Base-by-base conservation (phyloP, 1,139 yeast genomes). In the Sugiyamaella sp. region DNA sequence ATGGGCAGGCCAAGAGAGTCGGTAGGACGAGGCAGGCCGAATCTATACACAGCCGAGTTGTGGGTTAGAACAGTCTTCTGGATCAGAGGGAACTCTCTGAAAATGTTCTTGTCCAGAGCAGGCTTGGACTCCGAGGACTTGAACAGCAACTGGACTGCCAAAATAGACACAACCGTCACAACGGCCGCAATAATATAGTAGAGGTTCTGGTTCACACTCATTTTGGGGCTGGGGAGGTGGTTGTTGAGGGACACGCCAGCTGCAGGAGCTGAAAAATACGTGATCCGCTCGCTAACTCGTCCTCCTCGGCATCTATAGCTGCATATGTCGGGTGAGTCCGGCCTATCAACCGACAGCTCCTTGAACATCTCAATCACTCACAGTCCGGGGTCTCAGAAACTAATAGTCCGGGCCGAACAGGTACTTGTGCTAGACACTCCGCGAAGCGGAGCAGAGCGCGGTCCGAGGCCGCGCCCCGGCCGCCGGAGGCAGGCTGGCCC, bases 1-100 rank as follows among this genome's bases (percentile, higher is more conserved):
- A 90, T 87, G 53, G 98, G 98, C 63, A 93, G 80, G 5, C 97
- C 97, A 58, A 93, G 79, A 49, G 83, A 77, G 69, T 88, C 95
- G 49, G 82, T 77, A 38, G 85, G 78, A 58, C 80, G 79, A 51
- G 97, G 96, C 64, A 93, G 80, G 2, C 88, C 91, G 67, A 93
- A 90, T 67, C 95, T 80, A 72, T 88, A 91, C 56, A 89, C 74
- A 52, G 95, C 89, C 12, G 96, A 80, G 71, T 91, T 90, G 71
- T 88, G 95, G 38, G 89, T 80, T 19, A 93, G 76, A 45, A 84
- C 79, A 14, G 86, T 85, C 75, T 89, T 91, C 69, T 85, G 84
- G 62, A 88, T 81, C 67, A 93, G 77, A 55, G 95, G 95, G 78
- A 90, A 91, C 66, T 87, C 81, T 68, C 83, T 85, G 73, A 85